phyloP scores from a whole-genome alignment of 306 rosid species.

The Inga leiocalycina region DNA sequence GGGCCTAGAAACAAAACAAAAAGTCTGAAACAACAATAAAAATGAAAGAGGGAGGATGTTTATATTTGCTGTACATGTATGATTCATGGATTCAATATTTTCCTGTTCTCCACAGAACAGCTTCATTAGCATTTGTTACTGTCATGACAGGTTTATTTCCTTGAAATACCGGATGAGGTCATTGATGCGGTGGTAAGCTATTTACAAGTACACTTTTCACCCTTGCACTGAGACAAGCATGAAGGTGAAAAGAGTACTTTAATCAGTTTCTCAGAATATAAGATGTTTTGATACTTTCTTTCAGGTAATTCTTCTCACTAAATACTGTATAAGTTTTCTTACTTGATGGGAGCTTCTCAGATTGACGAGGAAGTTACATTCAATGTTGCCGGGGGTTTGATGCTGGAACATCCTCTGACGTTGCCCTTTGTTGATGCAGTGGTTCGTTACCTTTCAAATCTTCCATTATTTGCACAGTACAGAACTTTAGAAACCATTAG shows the following conservation, averaged over 20 bases:
- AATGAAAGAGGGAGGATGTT: background rate
- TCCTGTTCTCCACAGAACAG: background rate
- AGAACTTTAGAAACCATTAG: background rate
- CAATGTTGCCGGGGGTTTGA: conserved; percentile 88
- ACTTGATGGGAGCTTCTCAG: conserved; percentile 60
- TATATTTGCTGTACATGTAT: conserved; percentile 3
- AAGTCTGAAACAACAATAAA: background rate
- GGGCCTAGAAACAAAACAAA: background rate
- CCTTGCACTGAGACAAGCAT: conserved; percentile 46
- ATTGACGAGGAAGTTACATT: conserved; percentile 77
- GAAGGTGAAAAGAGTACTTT: conserved; percentile 60
- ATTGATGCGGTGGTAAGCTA: conserved; percentile 71
- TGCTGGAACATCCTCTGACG: conserved; percentile 91
- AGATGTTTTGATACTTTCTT: conserved; percentile 35
- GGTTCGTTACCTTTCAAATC: conserved; percentile 50
- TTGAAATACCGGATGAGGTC: conserved; percentile 78
- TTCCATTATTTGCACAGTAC: background rate
- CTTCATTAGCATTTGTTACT: conserved; percentile 31
- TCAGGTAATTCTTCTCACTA: conserved; percentile 36
- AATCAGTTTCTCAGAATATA: conserved; percentile 40
- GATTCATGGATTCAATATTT: conserved; percentile 7
- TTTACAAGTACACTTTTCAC: conserved; percentile 55
- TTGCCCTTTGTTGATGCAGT: conserved; percentile 85
- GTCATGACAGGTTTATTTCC: conserved; percentile 79
- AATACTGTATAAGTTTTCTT: conserved; percentile 51